phyloP scores from a whole-genome alignment of 257 asterid genomes.

The Leptodermis oblonga region DNA sequence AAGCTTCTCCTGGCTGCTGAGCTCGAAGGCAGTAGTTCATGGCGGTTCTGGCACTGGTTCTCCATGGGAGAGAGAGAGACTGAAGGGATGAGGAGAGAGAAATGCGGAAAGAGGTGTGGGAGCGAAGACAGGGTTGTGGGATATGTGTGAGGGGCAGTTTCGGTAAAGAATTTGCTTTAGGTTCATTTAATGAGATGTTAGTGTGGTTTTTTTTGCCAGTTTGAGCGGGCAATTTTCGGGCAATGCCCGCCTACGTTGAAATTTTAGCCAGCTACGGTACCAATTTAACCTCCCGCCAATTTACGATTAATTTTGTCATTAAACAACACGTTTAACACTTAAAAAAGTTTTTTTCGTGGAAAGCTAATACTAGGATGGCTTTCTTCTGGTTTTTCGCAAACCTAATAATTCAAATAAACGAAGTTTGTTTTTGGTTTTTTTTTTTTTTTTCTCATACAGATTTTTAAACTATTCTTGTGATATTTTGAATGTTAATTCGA shows the following conservation, averaged over 20 bases:
- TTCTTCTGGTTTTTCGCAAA: too few species aligned
- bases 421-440: too few species aligned
- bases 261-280: not conserved
- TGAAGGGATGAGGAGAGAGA: conserved; percentile 34
- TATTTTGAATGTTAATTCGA: too few species aligned
- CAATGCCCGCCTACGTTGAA: conserved; percentile 16
- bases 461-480: too few species aligned
- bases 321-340: too few species aligned
- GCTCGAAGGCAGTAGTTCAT: conserved; percentile 47
- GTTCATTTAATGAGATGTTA: too few species aligned
- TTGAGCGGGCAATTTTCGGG: conserved; percentile 14
- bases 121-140: conserved; percentile 23
- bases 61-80: conserved; percentile 45
- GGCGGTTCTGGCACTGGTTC: conserved; percentile 64
- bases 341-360: too few species aligned
- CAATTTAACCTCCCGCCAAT: not conserved
- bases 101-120: conserved; percentile 11
- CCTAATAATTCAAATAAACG: too few species aligned
- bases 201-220: not conserved
- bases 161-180: conserved; percentile 21
- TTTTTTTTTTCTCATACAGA: too few species aligned
- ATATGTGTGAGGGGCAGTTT: conserved; percentile 37
- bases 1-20: conserved; percentile 60
- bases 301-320: too few species aligned
- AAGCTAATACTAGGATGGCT: too few species aligned